A percentile compares a stretch with the other conserved stretches of the same genome.
Conservation (phyloP, 2,329 filamentous ascomycete genomes). For the Cercospora sesami region DNA sequence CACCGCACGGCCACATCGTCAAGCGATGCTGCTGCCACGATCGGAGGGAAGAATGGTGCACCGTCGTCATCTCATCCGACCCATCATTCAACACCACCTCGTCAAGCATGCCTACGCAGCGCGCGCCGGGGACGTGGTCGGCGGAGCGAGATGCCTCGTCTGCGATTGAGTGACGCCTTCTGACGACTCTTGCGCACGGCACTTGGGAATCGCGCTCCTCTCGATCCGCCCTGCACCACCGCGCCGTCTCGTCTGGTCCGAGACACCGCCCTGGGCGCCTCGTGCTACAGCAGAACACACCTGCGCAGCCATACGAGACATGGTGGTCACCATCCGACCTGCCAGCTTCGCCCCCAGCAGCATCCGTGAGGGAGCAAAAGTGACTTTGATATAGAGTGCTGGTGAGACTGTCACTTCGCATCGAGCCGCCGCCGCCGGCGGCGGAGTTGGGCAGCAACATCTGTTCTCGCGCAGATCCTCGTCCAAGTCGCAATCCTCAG, state of each 20-base stretch:
- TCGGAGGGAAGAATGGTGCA: too few relatives aligned
- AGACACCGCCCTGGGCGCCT: neutral
- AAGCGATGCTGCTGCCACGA: neutral
- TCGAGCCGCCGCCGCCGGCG: neutral
- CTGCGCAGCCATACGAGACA: neutral
- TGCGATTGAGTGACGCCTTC: slow-evolving; percentile 12
- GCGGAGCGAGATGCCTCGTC: neutral
- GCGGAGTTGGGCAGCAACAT: slow-evolving; percentile 1
- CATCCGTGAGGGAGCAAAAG: neutral
- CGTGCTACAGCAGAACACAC: neutral
- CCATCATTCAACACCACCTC: too few relatives aligned
- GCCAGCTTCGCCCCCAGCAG: neutral
- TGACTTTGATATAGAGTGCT: neutral
- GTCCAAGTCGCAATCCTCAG: slow-evolving; percentile 6
- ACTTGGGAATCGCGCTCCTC: neutral
- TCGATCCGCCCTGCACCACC: neutral
- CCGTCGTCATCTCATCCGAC: too few relatives aligned
- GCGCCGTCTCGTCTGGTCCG: neutral
- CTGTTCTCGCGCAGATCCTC: slow-evolving; percentile 8
- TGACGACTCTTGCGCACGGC: slow-evolving; percentile 9
- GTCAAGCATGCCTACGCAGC: too few relatives aligned
- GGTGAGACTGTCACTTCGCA: neutral
- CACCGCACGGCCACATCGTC: neutral
- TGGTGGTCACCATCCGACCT: neutral
- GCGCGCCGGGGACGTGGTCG: too few relatives aligned